Evolutionary conservation across 2,329 filamentous ascomycete genomes (phyloP), one percentile per base, ranked within the genome.

Genomic region (Penicillium digitatum): DNA sequence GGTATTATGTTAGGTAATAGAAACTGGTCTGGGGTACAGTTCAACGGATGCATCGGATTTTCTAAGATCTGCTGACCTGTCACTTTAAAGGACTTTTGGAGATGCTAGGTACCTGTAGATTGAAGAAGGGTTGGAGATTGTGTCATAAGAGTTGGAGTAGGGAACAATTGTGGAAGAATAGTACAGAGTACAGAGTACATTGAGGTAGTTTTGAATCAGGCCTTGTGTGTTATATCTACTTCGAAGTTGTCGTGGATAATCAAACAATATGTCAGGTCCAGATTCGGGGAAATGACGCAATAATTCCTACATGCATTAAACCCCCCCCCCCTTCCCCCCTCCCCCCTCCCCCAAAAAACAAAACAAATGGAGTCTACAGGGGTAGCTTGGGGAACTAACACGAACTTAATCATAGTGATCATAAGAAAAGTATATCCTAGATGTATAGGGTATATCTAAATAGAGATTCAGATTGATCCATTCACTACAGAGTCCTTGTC

Each of bases 11-110:
- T 64, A 65, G 56, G 57, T 64, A 62, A 65, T 24, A 40, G 54
- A 35, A 65, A 62, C 55, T 46, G 47, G 56, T 62, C 60, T 52
- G 62, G 62, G 59, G 62, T 63, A 63, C 26, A 35, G 3, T 34
- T 11, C 9, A 14, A 18, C 39, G 51, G 47, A 38, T 47, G 26
- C 22, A 32, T 48, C 24, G 39, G 27, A 45, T 46, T 29, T 5
- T 24, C 1, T 8, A 5, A 35, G 34, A 56, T 40, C 43, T 37
- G 48, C 20, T 56, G 53, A 47, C 42, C 37, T 56, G 38, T 42
- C 39, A 48, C 20, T 32, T 43, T 51, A 9, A n/a, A 37, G 5
- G 34, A 18, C 11, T 34, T 10, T 37, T 37, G n/a, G n/a, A 10
- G 34, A 8, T 16, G 5, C 14, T n/a, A 18, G 34, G n/a, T 20